A percentile compares a stretch with the other conserved stretches of the same genome.
phyloP scores from a whole-genome alignment of 495 filamentous ascomycete genomes.

The Penicillium nucicola region DNA sequence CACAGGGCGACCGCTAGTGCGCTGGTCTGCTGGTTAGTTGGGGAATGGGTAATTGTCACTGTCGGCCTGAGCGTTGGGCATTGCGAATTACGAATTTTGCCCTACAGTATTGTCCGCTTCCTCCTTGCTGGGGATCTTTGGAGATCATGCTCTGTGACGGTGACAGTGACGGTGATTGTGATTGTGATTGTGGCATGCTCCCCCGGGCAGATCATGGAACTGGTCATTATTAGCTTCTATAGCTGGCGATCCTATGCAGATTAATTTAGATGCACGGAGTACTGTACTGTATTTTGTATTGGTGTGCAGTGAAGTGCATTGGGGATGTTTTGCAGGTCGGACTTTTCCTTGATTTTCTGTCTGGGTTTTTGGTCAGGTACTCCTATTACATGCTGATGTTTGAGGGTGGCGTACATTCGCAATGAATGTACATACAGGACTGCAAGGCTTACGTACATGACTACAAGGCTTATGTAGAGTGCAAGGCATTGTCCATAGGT shows the following conservation, averaged over 20 bases:
- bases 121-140: neutral
- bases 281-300: no score
- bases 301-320: neutral
- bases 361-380: neutral
- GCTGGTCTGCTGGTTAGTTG: no score
- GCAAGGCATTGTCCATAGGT: neutral
- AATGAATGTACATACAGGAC: neutral
- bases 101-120: neutral
- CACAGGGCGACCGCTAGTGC: no score
- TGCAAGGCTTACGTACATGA: neutral
- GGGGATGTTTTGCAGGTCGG: constrained; percentile 2
- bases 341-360: neutral
- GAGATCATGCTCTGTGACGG: neutral
- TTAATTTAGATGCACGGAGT: no score
- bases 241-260: neutral
- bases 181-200: neutral
- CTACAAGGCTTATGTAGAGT: neutral
- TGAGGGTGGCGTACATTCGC: neutral
- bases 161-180: no score
- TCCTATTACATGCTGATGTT: neutral
- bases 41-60: no score
- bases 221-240: neutral
- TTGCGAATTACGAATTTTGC: no score
- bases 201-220: neutral
- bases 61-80: no score